phyloP scores from a whole-genome alignment of 1,139 yeast species.

The Saccharomyces hybrid region DNA sequence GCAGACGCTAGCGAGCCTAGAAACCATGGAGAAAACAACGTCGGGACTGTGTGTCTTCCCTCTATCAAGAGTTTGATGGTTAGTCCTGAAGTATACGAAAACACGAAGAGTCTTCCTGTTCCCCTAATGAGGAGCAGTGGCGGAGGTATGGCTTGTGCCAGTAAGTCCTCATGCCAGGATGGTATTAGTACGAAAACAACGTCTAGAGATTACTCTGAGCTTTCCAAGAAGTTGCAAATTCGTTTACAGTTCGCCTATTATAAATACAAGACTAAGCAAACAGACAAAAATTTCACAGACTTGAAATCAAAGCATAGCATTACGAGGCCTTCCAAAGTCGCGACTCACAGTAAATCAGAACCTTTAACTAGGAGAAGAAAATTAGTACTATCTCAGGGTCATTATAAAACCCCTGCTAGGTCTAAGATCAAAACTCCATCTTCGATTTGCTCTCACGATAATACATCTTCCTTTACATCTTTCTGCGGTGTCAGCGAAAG shows the following conservation, averaged over 20 bases:
- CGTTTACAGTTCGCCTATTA: constrained; percentile 73
- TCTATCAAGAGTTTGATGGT: constrained; percentile 1
- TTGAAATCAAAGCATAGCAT: constrained; percentile 8
- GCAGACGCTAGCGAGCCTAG: not conserved
- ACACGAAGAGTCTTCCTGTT: not conserved
- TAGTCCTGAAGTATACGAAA: not conserved
- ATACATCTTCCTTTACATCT: not conserved
- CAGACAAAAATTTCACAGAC: constrained; percentile 26
- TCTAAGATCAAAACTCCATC: constrained; percentile 2
- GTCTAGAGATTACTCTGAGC: constrained; percentile 17
- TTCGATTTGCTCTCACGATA: not conserved
- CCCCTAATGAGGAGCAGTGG: not conserved
- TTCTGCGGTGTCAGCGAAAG: not conserved
- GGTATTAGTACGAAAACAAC: not conserved
- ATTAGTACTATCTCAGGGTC: constrained; percentile 24
- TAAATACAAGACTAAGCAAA: constrained; percentile 56
- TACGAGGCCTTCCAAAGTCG: not conserved
- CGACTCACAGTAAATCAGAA: not conserved
- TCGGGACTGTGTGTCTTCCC: not conserved
- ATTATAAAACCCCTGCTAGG: constrained; percentile 21
- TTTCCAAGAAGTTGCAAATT: constrained; percentile 59
- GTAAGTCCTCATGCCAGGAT: not conserved
- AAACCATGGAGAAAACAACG: not conserved
- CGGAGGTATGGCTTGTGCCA: not conserved
- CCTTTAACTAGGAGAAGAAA: constrained; percentile 17